These are phyloP conservation scores for Vaccinium vitisidaea DNA, from an alignment of 148 eudicot genomes.

Conservation along the genomic window DNA sequence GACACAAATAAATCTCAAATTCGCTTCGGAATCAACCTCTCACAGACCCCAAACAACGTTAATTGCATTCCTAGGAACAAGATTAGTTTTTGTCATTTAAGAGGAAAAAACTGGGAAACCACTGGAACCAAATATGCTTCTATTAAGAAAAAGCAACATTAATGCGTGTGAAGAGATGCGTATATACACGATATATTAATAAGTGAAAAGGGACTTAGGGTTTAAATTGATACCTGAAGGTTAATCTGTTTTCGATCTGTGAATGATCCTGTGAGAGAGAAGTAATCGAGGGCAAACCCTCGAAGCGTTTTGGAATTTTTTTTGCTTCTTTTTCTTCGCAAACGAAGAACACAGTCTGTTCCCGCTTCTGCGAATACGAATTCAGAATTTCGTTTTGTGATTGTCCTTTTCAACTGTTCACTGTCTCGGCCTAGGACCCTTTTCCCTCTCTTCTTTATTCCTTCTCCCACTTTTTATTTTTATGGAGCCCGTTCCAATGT, in stretches of 20 bases:
- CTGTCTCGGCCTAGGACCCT: background rate
- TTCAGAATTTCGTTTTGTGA: background rate
- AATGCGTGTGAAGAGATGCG: background rate
- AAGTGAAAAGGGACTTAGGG: background rate
- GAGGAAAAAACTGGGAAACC: background rate
- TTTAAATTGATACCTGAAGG: background rate
- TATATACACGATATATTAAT: background rate
- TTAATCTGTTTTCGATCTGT: background rate
- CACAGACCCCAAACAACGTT: background rate
- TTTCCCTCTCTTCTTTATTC: too few relatives aligned
- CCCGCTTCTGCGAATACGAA: constrained; percentile 1
- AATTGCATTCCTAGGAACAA: background rate
- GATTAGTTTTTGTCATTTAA: background rate
- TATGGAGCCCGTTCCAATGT: too few relatives aligned
- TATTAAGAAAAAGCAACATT: too few relatives aligned
- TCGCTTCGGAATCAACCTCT: background rate
- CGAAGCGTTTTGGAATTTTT: too few relatives aligned
- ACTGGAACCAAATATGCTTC: background rate
- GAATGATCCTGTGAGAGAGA: background rate
- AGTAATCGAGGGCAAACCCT: background rate
- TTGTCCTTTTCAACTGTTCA: background rate
- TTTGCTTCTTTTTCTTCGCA: background rate
- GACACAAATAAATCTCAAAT: background rate
- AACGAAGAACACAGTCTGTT: background rate
- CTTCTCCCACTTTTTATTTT: too few relatives aligned